phyloP scores from a whole-genome alignment of 495 filamentous ascomycete genomes.

The Hypomontagnella submonticulosa region DNA sequence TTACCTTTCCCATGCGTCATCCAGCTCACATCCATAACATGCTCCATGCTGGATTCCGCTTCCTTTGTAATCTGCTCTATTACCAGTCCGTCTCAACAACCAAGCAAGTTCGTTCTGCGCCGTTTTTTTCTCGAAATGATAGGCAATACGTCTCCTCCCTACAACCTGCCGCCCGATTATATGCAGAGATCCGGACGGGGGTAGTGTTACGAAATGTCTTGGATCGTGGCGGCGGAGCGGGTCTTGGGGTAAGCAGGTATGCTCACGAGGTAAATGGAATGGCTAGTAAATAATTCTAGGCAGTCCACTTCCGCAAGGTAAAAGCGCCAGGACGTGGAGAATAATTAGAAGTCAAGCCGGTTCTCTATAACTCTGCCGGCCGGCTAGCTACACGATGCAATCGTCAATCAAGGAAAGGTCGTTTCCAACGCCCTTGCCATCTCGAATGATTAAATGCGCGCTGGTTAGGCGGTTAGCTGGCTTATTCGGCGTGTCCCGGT shows the following conservation, averaged over 20 bases:
- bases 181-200: constrained; percentile 19
- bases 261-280: constrained; percentile 31
- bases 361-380: constrained; percentile 11
- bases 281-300: constrained; percentile 16
- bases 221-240: constrained; percentile 33
- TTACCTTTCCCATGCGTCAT: constrained; percentile 67
- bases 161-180: constrained; percentile 16
- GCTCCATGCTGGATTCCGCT: constrained; percentile 63
- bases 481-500: constrained; percentile 2
- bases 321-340: constrained; percentile 14
- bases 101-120: constrained; percentile 8
- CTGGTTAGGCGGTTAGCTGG: constrained; percentile 1
- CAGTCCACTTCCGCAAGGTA: constrained; percentile 16
- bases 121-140: neutral
- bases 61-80: constrained; percentile 2
- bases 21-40: constrained; percentile 75
- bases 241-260: constrained; percentile 40
- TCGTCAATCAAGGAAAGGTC: constrained; percentile 27
- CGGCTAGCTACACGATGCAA: constrained; percentile 4
- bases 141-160: constrained; percentile 8
- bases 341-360: too few species aligned
- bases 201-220: constrained; percentile 22
- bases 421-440: constrained; percentile 30
- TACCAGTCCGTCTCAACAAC: constrained; percentile 3
- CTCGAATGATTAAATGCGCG: constrained; percentile 8